Evolutionary conservation across 2,329 filamentous ascomycete genomes (phyloP).

Genomic region (Coniochaeta sp.): DNA sequence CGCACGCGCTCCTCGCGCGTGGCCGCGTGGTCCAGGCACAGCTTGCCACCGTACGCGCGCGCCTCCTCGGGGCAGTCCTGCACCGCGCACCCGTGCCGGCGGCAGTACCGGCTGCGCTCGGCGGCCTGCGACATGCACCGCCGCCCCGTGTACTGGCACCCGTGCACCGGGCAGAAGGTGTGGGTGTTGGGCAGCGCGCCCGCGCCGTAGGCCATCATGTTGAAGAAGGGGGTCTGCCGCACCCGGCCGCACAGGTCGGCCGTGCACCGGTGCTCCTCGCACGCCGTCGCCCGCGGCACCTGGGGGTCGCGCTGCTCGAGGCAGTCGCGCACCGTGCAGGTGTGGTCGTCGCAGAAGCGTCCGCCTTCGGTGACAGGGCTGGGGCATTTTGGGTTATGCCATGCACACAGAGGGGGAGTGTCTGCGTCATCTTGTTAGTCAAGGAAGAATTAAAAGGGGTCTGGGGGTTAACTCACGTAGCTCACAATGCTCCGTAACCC

Average conservation of each 20-base stretch:
- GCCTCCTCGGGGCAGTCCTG: background rate
- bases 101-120: background rate
- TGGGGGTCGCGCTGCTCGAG: background rate
- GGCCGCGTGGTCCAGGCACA: background rate
- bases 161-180: background rate
- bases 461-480: background rate
- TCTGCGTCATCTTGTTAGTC: background rate
- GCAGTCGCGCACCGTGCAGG: background rate
- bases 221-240: background rate
- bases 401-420: background rate
- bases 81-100: background rate
- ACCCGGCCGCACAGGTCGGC: background rate
- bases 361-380: background rate
- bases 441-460: background rate
- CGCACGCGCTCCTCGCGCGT: background rate
- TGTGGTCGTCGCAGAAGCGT: background rate
- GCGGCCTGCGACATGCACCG: background rate
- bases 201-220: background rate
- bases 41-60: background rate
- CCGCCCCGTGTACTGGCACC: background rate
- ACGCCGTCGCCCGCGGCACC: background rate
- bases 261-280: background rate
- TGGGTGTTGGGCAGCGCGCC: background rate
- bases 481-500: background rate
- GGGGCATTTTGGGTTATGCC: background rate